Evolutionary conservation across 768 basidiomycete species (phyloP).

Genomic region (Boletus patriciae): DNA sequence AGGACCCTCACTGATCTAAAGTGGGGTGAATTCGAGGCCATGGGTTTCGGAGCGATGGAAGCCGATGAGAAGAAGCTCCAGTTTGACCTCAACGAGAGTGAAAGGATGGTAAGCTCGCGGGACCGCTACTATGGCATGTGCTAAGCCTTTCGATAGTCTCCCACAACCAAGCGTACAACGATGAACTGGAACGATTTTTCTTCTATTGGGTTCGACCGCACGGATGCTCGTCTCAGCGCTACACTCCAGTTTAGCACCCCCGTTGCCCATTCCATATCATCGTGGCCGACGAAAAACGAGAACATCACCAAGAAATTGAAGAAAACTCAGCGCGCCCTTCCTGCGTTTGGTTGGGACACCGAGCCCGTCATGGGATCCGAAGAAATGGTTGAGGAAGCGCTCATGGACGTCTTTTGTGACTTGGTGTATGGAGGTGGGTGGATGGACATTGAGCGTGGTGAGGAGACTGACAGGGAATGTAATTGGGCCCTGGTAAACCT

Average conservation of each 20-base stretch:
- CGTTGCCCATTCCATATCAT: constrained; percentile 54
- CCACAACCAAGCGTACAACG: constrained; percentile 73
- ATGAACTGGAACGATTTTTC: constrained; percentile 93
- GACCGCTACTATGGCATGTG: background rate
- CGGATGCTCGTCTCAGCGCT: constrained; percentile 70
- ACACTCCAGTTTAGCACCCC: constrained; percentile 78
- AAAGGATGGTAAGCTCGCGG: constrained; percentile 51
- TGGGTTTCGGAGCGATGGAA: constrained; percentile 67
- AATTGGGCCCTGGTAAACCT: constrained; percentile 85
- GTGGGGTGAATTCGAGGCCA: constrained; percentile 89
- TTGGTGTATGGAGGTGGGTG: constrained; percentile 81
- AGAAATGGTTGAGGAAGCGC: constrained; percentile 86
- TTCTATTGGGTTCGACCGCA: constrained; percentile 74
- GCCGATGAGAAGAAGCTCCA: constrained; percentile 69
- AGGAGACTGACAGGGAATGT: constrained; percentile 76
- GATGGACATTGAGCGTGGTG: constrained; percentile 73
- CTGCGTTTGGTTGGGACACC: constrained; percentile 92
- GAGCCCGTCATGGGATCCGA: constrained; percentile 75
- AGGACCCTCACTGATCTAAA: constrained; percentile 80
- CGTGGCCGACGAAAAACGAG: constrained; percentile 74
- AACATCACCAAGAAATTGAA: constrained; percentile 78
- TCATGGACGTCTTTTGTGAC: constrained; percentile 85
- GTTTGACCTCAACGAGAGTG: constrained; percentile 91
- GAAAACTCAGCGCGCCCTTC: constrained; percentile 70
- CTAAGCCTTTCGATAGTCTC: constrained; percentile 46